A percentile compares a stretch with the other conserved stretches of the same genome.
phyloP scores from a whole-genome alignment of 2,329 filamentous ascomycete species.

The Raffaelea deltoideospora region DNA sequence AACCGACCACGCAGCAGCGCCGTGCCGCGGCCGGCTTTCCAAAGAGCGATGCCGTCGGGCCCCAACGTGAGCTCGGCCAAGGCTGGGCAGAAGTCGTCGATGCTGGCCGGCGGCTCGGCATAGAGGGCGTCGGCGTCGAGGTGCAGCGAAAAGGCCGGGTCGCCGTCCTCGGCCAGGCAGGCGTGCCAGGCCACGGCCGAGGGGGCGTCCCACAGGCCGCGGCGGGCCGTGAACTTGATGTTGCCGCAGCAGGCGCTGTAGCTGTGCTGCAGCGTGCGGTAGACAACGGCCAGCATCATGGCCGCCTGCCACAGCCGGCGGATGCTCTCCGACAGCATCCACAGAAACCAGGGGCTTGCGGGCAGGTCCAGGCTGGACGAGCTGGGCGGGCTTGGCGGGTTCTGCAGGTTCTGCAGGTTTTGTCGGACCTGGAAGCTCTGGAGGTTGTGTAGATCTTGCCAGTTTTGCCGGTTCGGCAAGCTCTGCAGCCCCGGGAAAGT shows the following conservation, averaged over 20 bases:
- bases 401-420: too few species aligned
- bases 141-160: background rate
- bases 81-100: constrained; percentile 9
- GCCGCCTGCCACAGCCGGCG: constrained; percentile 14
- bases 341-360: constrained; percentile 11
- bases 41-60: constrained; percentile 5
- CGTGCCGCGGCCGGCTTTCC: too few species aligned
- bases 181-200: constrained; percentile 12
- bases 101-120: constrained; percentile 3
- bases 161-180: background rate
- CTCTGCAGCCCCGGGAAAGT: too few species aligned
- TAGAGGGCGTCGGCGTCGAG: constrained; percentile 5
- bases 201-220: constrained; percentile 14
- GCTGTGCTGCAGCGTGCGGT: constrained; percentile 11
- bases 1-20: too few species aligned
- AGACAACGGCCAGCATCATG: constrained; percentile 8
- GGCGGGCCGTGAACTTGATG: constrained; percentile 11
- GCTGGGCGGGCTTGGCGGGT: too few species aligned
- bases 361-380: background rate
- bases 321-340: constrained; percentile 19
- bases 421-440: too few species aligned
- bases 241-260: constrained; percentile 12
- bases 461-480: background rate
- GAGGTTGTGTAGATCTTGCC: too few species aligned
- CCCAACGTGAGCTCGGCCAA: constrained; percentile 8